Evolutionary conservation across 371 early-diverging fungal species (phyloP), one percentile per base, ranked within the genome.

Genomic region (Mucor circinelloides): DNA sequence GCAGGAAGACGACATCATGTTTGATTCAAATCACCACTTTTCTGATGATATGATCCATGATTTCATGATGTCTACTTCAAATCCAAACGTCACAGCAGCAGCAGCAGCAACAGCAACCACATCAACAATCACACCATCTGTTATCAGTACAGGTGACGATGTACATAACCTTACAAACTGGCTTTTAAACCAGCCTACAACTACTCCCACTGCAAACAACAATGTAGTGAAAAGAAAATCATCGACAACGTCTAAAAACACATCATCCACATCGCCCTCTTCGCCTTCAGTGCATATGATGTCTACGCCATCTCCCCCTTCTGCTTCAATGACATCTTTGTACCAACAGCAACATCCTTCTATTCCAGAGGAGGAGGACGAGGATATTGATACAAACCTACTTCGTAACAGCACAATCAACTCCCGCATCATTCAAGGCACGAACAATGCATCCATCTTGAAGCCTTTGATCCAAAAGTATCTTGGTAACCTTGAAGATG

Each of bases 361-460:
- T 7, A 85, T 85, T 48, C 82, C 76, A 13, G 85, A 85, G 63
- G 85, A 67, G 21, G 68, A 85, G 63, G 83, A 83, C 30, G 85
- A 83, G 32, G 74, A 74, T n/a, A 64, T 73, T 63, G 58, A 70
- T 30, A 32, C 34, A 17, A 54, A 66, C 64, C 32, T 56, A 48
- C 52, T 52, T 23, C 57, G 71, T 67, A 57, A 28, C 66, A 58
- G 44, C 9, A 23, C 36, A 40, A 31, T 76, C 19, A 60, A 72
- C 6, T 69, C 77, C 2, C 69, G 80, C 25, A 73, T 82, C 59
- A 36, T 68, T 10, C 80, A 80, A 38, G 73, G 72, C 15, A 44
- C 60, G 10, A 70, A 73, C 38, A 64, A 73, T 3, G 69, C 75
- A 9, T 25, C 60, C 10, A 68, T 44, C 6, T 67, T 76, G 42